These are phyloP conservation scores for Termitomyces sp. DNA, from an alignment of 1,284 basidiomycete species.

Conservation along the genomic window DNA sequence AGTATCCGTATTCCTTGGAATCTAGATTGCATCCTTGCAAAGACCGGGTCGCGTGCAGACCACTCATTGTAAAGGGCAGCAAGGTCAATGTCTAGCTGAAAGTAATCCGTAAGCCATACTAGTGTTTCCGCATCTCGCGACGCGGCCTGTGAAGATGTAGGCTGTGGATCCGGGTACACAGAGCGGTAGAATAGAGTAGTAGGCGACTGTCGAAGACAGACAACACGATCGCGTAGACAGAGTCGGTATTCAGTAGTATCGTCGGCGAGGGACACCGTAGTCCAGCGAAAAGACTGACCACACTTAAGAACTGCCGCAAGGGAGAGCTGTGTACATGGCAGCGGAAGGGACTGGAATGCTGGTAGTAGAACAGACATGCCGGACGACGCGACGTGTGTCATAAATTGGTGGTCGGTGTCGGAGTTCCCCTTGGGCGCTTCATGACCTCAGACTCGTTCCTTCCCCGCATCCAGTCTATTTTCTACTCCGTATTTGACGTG, in stretches of 20 bases:
- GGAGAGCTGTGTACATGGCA: slow-evolving; percentile 62
- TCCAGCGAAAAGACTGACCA: slow-evolving; percentile 81
- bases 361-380: slow-evolving; percentile 22
- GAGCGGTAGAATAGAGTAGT: slow-evolving; percentile 71
- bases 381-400: background rate
- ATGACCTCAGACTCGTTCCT: slow-evolving; percentile 54
- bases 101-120: slow-evolving; percentile 82
- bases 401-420: background rate
- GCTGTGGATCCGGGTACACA: slow-evolving; percentile 48
- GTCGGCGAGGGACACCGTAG: slow-evolving; percentile 32
- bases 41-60: slow-evolving; percentile 72
- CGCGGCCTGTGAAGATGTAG: slow-evolving; percentile 29
- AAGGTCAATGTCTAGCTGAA: slow-evolving; percentile 81
- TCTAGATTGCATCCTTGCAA: slow-evolving; percentile 57
- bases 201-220: slow-evolving; percentile 74
- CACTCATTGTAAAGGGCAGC: slow-evolving; percentile 76
- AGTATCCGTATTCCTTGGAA: slow-evolving; percentile 71
- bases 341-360: slow-evolving; percentile 56
- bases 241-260: slow-evolving; percentile 57
- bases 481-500: slow-evolving; percentile 85
- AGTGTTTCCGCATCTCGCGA: slow-evolving; percentile 59
- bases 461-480: slow-evolving; percentile 79
- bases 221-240: slow-evolving; percentile 74
- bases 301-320: slow-evolving; percentile 71
- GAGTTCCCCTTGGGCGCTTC: background rate